phyloP scores from a whole-genome alignment of 805 yeast species.

The Yarrowia sp. region DNA sequence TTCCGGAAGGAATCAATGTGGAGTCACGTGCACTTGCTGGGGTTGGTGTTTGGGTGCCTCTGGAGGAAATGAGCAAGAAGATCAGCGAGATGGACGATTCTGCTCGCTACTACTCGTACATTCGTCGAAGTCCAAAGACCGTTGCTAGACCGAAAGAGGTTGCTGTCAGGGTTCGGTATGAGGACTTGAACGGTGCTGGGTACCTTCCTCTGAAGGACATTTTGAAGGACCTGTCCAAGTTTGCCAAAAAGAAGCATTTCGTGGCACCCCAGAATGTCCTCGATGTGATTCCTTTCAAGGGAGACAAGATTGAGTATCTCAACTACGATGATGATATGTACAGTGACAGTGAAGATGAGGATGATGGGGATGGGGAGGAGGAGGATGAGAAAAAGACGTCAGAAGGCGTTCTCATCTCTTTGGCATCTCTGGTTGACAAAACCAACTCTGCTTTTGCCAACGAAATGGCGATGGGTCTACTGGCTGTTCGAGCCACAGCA shows the following conservation, averaged over 20 bases:
- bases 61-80: conserved; percentile 9
- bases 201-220: neutral
- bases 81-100: conserved; percentile 11
- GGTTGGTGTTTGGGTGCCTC: conserved; percentile 32
- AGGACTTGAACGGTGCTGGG: conserved; percentile 15
- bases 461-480: conserved; percentile 13
- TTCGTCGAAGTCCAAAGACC: conserved; percentile 1
- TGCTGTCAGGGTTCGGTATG: conserved; percentile 10
- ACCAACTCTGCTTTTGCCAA: conserved; percentile 15
- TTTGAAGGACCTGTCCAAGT: conserved; percentile 5
- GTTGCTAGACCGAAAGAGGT: conserved; percentile 13
- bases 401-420: conserved; percentile 5
- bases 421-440: neutral
- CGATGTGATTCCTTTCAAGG: conserved; percentile 12
- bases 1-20: conserved; percentile 16
- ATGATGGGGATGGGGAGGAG: neutral
- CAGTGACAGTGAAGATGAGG: conserved; percentile 16
- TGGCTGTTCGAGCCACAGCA: conserved; percentile 10
- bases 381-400: neutral
- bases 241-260: conserved; percentile 6
- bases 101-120: conserved; percentile 6
- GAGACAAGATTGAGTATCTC: conserved; percentile 21
- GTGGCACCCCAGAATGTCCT: neutral
- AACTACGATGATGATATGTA: conserved; percentile 10
- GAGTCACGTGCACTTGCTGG: conserved; percentile 18